Base-by-base conservation (phyloP, 2,329 filamentous ascomycete genomes). In the Podosphaera fusca region DNA sequence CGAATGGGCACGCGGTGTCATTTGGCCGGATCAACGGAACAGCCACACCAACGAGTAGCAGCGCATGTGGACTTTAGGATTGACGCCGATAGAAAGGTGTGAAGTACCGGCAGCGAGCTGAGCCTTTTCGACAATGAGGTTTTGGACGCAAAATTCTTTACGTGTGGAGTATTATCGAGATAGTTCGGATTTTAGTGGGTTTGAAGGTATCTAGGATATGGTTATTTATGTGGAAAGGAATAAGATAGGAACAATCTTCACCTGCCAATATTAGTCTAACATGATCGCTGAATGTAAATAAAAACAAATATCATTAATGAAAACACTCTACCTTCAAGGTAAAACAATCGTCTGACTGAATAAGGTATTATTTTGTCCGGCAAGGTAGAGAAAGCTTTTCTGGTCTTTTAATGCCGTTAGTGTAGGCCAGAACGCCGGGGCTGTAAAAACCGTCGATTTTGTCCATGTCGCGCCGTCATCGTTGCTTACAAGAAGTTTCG, bases 11-110 rank as follows among this genome's bases (percentile, higher is more conserved):
- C 62, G 78, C 71, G 12, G 67, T 67, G 9, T 61, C 67, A 53
- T 67, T 80, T 42, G 79, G 79, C 55, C 70, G 74, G 29, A 62
- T 82, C 55, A 72, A 78, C 34, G 78, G 76, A 34, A 62, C 64
- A 4, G 73, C 72, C 33, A 66, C 63, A 36, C 70, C 75, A 69
- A 72, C 78, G 47, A 67, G 62, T 31, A 57, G 63, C 46, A 69
- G 63, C 60, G 67, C 69, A 62, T 82, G 79, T 64, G 69, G 68
- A 21, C 57, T 71, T 59, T 69, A 69, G 7, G 47, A 7, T 50
- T 30, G 47, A 9, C n/a, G 2, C 4, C n/a, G 38, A 12, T 3
- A 42, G 38, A 42, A 42, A 12, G 3, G 3, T 42, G 3, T 42
- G 9, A 14, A 3, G 10, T 12, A 12, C 4, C 3, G 38, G 5